phyloP scores from a whole-genome alignment of 768 basidiomycete genomes.

The Podaxis sp. region DNA sequence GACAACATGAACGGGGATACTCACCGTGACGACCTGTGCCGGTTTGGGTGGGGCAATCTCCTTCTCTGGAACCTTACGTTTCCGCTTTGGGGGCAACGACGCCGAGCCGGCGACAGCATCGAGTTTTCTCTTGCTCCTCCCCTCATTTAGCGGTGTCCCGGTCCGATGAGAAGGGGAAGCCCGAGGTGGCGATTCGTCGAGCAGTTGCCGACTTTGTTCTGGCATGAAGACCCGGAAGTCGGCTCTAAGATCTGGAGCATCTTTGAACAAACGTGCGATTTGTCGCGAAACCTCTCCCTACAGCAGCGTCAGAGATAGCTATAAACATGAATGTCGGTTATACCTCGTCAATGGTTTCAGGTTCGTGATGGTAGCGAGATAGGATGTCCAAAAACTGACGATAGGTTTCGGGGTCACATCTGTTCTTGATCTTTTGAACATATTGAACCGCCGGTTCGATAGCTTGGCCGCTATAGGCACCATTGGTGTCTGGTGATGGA shows the following conservation, averaged over 20 bases:
- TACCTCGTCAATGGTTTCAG: slow-evolving; percentile 61
- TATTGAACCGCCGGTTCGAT: slow-evolving; percentile 86
- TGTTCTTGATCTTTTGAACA: slow-evolving; percentile 94
- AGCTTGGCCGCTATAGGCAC: slow-evolving; percentile 35
- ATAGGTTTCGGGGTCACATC: slow-evolving; percentile 88
- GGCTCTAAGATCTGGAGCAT: slow-evolving; percentile 67
- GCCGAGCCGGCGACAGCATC: slow-evolving; percentile 34
- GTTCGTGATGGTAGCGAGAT: slow-evolving; percentile 53
- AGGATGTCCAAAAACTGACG: slow-evolving; percentile 75
- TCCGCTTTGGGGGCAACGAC: slow-evolving; percentile 62
- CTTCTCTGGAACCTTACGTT: slow-evolving; percentile 49
- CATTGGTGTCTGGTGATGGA: slow-evolving; percentile 11
- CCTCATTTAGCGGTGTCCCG: slow-evolving; percentile 28
- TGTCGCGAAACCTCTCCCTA: slow-evolving; percentile 67
- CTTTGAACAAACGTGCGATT: slow-evolving; percentile 67
- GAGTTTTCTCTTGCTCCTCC: slow-evolving; percentile 42
- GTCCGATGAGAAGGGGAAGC: slow-evolving; percentile 24
- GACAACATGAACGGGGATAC: neutral
- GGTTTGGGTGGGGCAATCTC: slow-evolving; percentile 19
- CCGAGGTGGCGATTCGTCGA: slow-evolving; percentile 39
- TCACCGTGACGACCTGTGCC: slow-evolving; percentile 17
- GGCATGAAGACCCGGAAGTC: slow-evolving; percentile 79
- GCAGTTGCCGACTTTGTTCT: slow-evolving; percentile 44
- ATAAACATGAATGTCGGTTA: slow-evolving; percentile 14
- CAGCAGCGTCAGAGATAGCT: slow-evolving; percentile 13